phyloP scores from a whole-genome alignment of 805 yeast species.

The Hanseniaspora nectarophila region DNA sequence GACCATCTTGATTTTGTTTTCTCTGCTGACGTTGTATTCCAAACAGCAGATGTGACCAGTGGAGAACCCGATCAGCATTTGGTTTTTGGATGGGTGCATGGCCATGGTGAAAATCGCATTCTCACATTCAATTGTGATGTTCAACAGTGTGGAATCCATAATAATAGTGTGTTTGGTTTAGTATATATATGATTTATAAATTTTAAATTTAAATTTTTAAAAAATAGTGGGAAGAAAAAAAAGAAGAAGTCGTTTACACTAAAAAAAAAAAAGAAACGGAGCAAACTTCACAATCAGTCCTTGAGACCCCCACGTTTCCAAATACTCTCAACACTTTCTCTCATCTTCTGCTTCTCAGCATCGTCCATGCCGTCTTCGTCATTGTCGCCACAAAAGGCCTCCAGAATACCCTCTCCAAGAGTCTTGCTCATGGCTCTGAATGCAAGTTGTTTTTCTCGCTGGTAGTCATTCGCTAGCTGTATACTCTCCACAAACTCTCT shows the following conservation, averaged over 20 bases:
- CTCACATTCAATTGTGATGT: constrained; percentile 41
- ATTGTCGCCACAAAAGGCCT: constrained; percentile 51
- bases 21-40: constrained; percentile 32
- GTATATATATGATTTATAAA: too few species aligned
- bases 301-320: constrained; percentile 13
- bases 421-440: constrained; percentile 49
- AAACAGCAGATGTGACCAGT: constrained; percentile 63
- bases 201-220: neutral
- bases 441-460: constrained; percentile 74
- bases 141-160: constrained; percentile 26
- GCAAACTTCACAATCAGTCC: too few species aligned
- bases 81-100: constrained; percentile 62
- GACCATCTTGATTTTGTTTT: neutral
- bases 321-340: neutral
- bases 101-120: constrained; percentile 50
- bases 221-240: neutral
- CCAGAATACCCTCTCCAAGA: constrained; percentile 54
- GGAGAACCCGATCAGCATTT: constrained; percentile 62
- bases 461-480: constrained; percentile 75
- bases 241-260: neutral
- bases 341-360: neutral
- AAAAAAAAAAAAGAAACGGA: neutral
- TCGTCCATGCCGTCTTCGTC: neutral
- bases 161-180: too few species aligned
- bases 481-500: constrained; percentile 92